Evolutionary conservation across 2,329 filamentous ascomycete genomes (phyloP).

Genomic region (Colletotrichum noveboracense): DNA sequence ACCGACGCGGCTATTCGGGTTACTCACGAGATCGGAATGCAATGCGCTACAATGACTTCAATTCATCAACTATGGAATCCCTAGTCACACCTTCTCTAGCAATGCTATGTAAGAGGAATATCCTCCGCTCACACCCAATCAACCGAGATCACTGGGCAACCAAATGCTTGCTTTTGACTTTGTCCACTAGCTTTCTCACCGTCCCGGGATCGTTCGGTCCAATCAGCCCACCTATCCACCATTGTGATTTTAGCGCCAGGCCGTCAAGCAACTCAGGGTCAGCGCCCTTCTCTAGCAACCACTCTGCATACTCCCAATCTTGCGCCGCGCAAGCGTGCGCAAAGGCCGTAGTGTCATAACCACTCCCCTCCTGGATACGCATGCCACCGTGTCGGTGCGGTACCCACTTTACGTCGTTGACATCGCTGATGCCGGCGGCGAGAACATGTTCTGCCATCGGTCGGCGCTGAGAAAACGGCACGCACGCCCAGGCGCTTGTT

Average conservation of each 20-base stretch:
- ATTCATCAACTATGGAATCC: accelerated
- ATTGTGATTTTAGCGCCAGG: background rate
- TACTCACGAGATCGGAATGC: accelerated
- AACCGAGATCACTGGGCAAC: background rate
- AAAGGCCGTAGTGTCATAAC: background rate
- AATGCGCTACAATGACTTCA: background rate
- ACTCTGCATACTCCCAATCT: background rate
- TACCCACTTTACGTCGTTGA: background rate
- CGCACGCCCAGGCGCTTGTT: accelerated
- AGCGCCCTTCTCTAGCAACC: background rate
- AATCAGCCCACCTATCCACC: accelerated
- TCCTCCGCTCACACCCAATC: background rate
- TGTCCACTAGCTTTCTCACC: background rate
- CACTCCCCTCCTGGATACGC: background rate
- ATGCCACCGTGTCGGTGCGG: background rate
- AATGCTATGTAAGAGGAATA: background rate
- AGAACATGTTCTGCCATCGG: background rate
- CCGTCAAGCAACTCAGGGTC: background rate
- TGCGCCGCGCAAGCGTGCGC: background rate
- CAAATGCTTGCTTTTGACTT: background rate
- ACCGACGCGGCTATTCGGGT: background rate
- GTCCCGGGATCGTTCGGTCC: background rate
- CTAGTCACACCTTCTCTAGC: background rate
- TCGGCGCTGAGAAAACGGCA: background rate
- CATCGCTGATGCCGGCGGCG: background rate